Evolutionary conservation across 495 filamentous ascomycete genomes (phyloP), one percentile per base, ranked within the genome.

Genomic region (Chaetomidium leptoderma): DNA sequence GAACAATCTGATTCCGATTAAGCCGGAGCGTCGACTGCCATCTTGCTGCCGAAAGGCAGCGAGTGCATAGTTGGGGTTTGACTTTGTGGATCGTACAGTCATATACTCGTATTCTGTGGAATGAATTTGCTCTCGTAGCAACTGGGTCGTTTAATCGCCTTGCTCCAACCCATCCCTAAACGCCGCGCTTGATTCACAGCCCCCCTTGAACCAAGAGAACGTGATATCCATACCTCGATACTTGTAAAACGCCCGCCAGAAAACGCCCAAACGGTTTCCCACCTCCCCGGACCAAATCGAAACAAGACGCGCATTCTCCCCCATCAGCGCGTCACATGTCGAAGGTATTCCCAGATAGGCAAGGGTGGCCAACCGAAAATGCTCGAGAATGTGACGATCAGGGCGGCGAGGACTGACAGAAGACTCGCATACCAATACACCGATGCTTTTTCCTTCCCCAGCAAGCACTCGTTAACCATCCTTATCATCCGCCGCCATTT

Each of bases 1-100:
- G 66, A 79, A 48, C 65, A 76, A 74, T 62, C 45, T 70, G 87
- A 86, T 85, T 86, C 82, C 88, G 84, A 93, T 90, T 95, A 93
- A 95, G 90, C 90, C 89, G 90, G 90, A 92, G 90, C 88, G 79
- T 78, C 83, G 70, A 72, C 68, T 78, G 66, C 63, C 72, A 76
- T 74, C 67, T 69, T 83, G 81, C 85, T 85, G 76, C 83, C 81
- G 88, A 92, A 75, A 92, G 85, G 81, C 78, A 73, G 77, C 74
- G 69, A 85, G 81, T 85, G 85, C 84, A 79, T 93, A 85, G 89
- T 85, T 80, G 82, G 79, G 73, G 89, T 83, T 92, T 93, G 90
- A 93, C 89, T 95, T 85, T 86, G 87, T 81, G 83, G 88, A 77
- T 83, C 88, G 66, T 62, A 87, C 83, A 86, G 74, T 46, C 40